Conservation (phyloP, 495 filamentous ascomycete genomes). For the Aspergillus kassunensis region DNA sequence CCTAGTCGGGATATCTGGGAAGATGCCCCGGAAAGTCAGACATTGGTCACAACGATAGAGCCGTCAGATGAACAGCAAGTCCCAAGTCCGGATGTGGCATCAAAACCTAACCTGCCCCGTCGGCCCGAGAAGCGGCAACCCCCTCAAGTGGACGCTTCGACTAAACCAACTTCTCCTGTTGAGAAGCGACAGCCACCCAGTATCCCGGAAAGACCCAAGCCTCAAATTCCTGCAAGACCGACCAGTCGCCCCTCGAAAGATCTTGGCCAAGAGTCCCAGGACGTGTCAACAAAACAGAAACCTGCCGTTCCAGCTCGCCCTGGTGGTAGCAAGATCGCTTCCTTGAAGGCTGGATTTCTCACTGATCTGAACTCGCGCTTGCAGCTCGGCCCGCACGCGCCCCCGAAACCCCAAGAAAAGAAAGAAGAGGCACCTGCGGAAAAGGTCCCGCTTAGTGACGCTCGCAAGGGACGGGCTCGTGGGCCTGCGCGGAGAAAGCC, state of each 20-base stretch:
- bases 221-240: constrained; percentile 69
- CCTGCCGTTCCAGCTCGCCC: constrained; percentile 80
- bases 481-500: constrained; percentile 80
- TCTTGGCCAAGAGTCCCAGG: constrained; percentile 24
- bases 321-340: constrained; percentile 77
- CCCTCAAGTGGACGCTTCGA: constrained; percentile 29
- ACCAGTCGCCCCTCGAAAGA: constrained; percentile 48
- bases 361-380: constrained; percentile 83
- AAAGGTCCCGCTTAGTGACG: constrained; percentile 76
- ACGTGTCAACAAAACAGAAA: constrained; percentile 53
- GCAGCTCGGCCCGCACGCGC: constrained; percentile 70
- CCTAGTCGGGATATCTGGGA: constrained; percentile 97
- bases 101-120: constrained; percentile 41
- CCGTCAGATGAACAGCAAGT: constrained; percentile 51
- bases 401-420: constrained; percentile 66
- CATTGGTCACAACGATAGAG: constrained; percentile 75
- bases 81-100: constrained; percentile 36
- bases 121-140: constrained; percentile 41
- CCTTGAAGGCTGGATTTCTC: constrained; percentile 85
- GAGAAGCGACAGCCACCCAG: constrained; percentile 50
- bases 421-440: constrained; percentile 55
- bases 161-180: constrained; percentile 34
- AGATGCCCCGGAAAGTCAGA: constrained; percentile 79
- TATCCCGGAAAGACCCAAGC: constrained; percentile 73
- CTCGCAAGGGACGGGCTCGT: constrained; percentile 82